Percentiles rank a stretch among this genome's conserved stretches.
Conservation (phyloP, 495 filamentous ascomycete genomes). For the Xylaria sp. region DNA sequence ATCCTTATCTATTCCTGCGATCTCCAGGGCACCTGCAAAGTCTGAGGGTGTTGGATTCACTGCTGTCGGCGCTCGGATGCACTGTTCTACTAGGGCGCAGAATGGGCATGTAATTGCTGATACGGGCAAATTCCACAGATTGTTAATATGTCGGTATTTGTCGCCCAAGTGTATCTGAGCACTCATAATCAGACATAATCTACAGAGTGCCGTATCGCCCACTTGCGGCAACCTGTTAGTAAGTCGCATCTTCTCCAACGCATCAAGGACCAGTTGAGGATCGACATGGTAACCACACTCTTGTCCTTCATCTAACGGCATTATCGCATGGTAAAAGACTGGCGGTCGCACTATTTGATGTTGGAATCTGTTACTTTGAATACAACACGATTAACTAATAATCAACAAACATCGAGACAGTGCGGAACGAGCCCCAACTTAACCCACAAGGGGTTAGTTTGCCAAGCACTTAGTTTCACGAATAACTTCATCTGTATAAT, state of each 20-base stretch:
- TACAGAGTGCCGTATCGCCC: not conserved
- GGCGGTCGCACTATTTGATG: not conserved
- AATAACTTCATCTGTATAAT: not conserved
- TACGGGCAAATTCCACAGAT: constrained; percentile 4
- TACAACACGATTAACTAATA: not conserved
- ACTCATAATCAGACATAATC: constrained; percentile 1
- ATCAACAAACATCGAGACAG: no score
- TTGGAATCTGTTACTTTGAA: not conserved
- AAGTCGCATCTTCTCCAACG: not conserved
- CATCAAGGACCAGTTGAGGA: not conserved
- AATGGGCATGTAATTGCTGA: not conserved
- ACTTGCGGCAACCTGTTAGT: not conserved
- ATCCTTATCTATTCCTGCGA: constrained; percentile 6
- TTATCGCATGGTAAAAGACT: not conserved
- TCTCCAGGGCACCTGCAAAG: not conserved
- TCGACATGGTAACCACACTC: constrained; percentile 8
- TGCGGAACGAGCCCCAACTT: not conserved
- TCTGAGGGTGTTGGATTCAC: not conserved
- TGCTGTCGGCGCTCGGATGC: constrained; percentile 8
- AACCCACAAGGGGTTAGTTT: not conserved
- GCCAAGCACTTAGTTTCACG: not conserved
- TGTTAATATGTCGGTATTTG: not conserved
- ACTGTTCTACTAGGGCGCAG: constrained; percentile 11
- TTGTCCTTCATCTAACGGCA: not conserved
- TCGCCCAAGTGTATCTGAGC: not conserved